Conservation (phyloP, 106 monocot genomes). For the Cymbidium sinense region DNA sequence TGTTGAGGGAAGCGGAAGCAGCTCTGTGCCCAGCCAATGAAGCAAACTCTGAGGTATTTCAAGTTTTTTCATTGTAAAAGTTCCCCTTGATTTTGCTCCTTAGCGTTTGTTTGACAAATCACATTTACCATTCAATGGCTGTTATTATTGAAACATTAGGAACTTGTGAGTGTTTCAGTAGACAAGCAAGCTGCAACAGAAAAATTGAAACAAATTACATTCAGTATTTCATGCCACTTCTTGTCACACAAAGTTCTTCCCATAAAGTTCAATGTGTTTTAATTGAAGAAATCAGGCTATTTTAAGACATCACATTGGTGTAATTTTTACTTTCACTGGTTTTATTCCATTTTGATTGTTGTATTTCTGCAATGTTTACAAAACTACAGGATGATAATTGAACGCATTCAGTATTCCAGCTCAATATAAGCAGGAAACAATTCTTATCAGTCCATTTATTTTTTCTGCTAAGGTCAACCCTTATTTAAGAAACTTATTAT, state of each 20-base stretch:
- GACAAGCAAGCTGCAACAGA: neutral
- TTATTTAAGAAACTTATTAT: neutral
- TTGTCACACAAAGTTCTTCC: neutral
- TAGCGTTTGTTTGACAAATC: neutral
- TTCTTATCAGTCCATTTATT: neutral
- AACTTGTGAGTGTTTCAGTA: neutral
- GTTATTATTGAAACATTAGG: neutral
- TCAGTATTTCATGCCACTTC: neutral
- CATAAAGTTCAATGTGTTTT: neutral
- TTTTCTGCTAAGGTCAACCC: neutral
- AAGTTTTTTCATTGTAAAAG: neutral
- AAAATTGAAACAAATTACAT: neutral
- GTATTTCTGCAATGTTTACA: too few species aligned
- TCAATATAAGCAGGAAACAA: neutral
- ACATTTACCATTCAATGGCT: neutral
- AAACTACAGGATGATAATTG: neutral
- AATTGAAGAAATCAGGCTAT: neutral
- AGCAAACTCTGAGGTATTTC: slow-evolving; percentile 72
- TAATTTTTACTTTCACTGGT: neutral
- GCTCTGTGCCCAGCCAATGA: slow-evolving; percentile 66
- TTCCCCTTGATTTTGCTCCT: neutral
- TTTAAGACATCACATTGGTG: too few species aligned
- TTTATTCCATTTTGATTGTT: neutral
- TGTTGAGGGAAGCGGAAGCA: slow-evolving; percentile 80
- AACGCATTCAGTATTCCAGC: neutral